Base-by-base conservation (phyloP, 2,329 filamentous ascomycete species). In the Chrysosporium keratinophilum region DNA sequence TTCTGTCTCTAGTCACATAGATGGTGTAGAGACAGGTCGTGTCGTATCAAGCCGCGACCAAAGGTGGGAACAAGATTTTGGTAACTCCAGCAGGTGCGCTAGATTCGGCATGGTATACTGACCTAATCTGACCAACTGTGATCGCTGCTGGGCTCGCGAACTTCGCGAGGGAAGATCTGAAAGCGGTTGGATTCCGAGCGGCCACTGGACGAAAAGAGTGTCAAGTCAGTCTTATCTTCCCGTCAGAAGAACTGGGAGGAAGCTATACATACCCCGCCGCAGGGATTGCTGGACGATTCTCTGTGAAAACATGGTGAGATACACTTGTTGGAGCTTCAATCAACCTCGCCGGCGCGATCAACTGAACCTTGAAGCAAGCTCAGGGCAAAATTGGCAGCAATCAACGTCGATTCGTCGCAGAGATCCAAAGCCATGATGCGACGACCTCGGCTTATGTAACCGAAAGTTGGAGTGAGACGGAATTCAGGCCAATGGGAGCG, bases 231-330 rank as follows among this genome's bases (percentile, higher is more conserved):
- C 55, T 56, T 45, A 51, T n/a, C 20, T 37, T 47, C n/a, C 11
- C 46, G n/a, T n/a, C n/a, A n/a, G n/a, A n/a, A n/a, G 46, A 35
- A 41, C 11, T 6, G 17, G 12, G 31, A 43, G 6, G 23, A 31
- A 14, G 44, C 31, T 40, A 37, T 19, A 69, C 72, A 59, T 75
- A 76, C 74, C 65, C 65, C 74, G 72, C 66, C 73, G 69, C 63
- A 74, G 64, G 57, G 72, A 73, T 60, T 71, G 70, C 61, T 76
- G 73, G 53, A 69, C 67, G 64, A 73, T 63, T 65, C 73, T 72
- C 61, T 75, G 73, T 52, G 71, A 71, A 60, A 75, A 65, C 73
- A 76, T 75, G 44, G 54, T 71, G 65, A 34, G 23, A 43, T 50
- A 23, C 20, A 42, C n/a, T n/a, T n/a, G 33, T 10, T 20, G 11